A percentile compares a stretch with the other conserved stretches of the same genome.
phyloP scores from a whole-genome alignment of 129 eudicot genomes.

The Calendula officinalis region DNA sequence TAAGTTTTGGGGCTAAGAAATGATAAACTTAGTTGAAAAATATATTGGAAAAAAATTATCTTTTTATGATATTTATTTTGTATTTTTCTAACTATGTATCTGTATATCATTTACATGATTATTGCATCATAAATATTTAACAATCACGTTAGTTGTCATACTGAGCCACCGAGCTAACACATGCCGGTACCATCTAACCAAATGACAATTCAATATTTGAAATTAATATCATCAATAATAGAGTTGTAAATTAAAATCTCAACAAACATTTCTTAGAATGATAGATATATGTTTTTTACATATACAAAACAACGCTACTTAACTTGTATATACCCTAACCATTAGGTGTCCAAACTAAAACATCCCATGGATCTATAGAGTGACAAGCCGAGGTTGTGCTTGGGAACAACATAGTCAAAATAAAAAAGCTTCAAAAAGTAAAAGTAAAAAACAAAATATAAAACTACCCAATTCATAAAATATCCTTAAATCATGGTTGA shows the following conservation, averaged over 20 bases:
- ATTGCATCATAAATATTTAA: no score
- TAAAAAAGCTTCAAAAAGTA: constrained; percentile 20
- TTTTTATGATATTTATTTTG: no score
- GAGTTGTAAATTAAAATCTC: not conserved
- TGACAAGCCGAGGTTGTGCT: constrained; percentile 65
- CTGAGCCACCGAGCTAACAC: not conserved
- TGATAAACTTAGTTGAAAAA: no score
- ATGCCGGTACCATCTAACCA: not conserved
- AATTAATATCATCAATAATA: not conserved
- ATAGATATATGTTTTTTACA: constrained; percentile 11
- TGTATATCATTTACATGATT: no score
- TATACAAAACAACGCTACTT: constrained; percentile 51
- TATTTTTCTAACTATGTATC: no score
- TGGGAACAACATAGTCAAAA: constrained; percentile 35
- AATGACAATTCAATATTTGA: not conserved
- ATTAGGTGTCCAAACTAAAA: constrained; percentile 24
- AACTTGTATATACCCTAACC: constrained; percentile 42
- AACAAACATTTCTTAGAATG: constrained; percentile 6
- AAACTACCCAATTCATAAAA: constrained; percentile 23
- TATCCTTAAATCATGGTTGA: constrained; percentile 18
- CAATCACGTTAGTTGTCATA: no score
- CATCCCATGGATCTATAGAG: constrained; percentile 32
- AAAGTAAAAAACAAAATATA: not conserved
- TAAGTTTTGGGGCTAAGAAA: no score
- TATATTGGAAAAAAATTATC: no score